Base-by-base conservation (phyloP, 2,329 filamentous ascomycete species). In the Verticillium albo-atrum region DNA sequence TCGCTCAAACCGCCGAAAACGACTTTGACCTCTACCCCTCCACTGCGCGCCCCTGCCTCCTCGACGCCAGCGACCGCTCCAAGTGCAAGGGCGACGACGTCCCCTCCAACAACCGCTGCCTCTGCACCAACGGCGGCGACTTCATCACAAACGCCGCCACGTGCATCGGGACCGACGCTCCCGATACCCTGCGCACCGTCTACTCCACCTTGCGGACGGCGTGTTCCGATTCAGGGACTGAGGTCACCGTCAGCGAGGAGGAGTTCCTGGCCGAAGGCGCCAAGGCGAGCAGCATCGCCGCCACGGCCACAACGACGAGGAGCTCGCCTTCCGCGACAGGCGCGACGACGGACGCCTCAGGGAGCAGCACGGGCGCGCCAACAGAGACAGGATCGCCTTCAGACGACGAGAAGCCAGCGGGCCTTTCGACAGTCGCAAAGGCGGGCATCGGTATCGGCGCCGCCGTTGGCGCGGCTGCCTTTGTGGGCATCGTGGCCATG, bases 51-150 rank as follows among this genome's bases (percentile, higher is more conserved):
- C 6, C 66, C 7, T 85, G 82, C 60, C 70, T 84, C 1, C 68
- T 74, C 62, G 54, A 71, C 17, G 72, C 80, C 4, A 74, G 79
- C 30, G 66, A 71, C 54, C 32, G 60, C 23, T 76, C 75, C 17
- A 64, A 68, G 4, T 85, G 82, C 68, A 69, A 70, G 5, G 77
- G 76, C 20, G 65, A 67, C 23, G 75, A 74, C 0, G 71, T 74
- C 3, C 52, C 65, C 0, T 68, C 74, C 30, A 71, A 82, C 62
- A 84, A 84, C 64, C 57, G 66, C 2, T 85, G 82, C 57, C 72
- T 84, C 2, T 85, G 82, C 66, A 67, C 68, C 62, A 82, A 84
- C 62, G 70, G 73, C 32, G 77, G 77, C 58, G 71, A 77, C 63
- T 85, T 84, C 67, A 71, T 84, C 61, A 77, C 75, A 23, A 73